Conservation (phyloP, 768 basidiomycete species). For the Nidularia pulvinata region DNA sequence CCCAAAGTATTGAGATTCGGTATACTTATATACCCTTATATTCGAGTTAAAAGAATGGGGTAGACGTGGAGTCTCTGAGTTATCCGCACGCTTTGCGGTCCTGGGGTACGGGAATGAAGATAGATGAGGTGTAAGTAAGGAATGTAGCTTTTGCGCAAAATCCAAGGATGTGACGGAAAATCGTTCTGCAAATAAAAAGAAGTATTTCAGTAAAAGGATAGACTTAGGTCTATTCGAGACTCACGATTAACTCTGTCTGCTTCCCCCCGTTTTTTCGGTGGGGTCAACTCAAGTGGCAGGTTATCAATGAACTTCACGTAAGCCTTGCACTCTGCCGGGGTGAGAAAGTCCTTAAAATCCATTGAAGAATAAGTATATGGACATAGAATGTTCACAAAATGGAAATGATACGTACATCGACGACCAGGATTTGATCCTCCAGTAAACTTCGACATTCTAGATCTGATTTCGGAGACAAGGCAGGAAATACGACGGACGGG, state of each 20-base stretch:
- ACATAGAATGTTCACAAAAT: not conserved
- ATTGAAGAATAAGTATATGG: not conserved
- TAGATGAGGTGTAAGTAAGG: constrained; percentile 53
- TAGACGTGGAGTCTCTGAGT: constrained; percentile 23
- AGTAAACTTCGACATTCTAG: constrained; percentile 47
- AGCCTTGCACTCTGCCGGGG: constrained; percentile 58
- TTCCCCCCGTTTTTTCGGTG: constrained; percentile 72
- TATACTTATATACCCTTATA: constrained; percentile 74
- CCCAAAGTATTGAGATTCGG: constrained; percentile 66
- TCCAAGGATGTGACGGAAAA: constrained; percentile 55
- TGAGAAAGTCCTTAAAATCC: constrained; percentile 46
- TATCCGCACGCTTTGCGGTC: constrained; percentile 31
- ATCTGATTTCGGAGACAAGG: constrained; percentile 36
- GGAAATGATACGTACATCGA: constrained; percentile 56
- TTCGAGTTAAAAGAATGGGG: constrained; percentile 72
- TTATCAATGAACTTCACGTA: constrained; percentile 60
- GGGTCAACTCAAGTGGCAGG: constrained; percentile 63
- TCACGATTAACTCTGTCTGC: constrained; percentile 70
- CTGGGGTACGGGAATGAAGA: constrained; percentile 49
- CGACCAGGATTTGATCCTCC: constrained; percentile 63
- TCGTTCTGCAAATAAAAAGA: constrained; percentile 40
- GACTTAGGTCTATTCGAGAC: too few relatives aligned
- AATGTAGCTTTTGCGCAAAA: constrained; percentile 57
- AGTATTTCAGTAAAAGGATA: not conserved
- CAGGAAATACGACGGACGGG: constrained; percentile 35